Conservation (phyloP, 2,329 filamentous ascomycete genomes). For the Xylariomycetidae sp. region DNA sequence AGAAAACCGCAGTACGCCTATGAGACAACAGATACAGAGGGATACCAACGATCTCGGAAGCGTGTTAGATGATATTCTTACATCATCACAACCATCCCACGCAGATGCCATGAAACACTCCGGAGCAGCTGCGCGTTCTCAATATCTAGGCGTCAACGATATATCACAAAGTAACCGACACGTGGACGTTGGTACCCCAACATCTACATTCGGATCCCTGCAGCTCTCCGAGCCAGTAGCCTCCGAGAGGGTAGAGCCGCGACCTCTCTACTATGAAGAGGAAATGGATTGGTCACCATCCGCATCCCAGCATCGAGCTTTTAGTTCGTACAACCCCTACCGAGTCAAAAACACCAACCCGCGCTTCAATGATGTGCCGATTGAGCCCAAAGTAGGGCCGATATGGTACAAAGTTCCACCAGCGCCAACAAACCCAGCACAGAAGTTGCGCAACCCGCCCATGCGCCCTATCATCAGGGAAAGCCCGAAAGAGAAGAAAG, state of each 20-base stretch:
- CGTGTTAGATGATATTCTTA: slow-evolving; percentile 25
- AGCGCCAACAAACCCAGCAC: slow-evolving; percentile 62
- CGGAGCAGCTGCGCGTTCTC: slow-evolving; percentile 1
- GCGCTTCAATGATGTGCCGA: slow-evolving; percentile 42
- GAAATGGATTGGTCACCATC: slow-evolving; percentile 74
- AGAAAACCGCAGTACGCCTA: no score
- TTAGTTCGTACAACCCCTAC: slow-evolving; percentile 40
- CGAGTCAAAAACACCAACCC: slow-evolving; percentile 36
- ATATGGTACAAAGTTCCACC: slow-evolving; percentile 70
- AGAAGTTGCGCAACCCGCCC: slow-evolving; percentile 57
- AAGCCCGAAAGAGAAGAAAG: slow-evolving; percentile 39
- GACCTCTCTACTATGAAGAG: slow-evolving; percentile 39
- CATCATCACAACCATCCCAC: background rate
- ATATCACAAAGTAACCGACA: no score
- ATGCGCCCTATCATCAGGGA: slow-evolving; percentile 48
- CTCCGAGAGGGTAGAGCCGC: slow-evolving; percentile 4
- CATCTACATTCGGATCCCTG: slow-evolving; percentile 11
- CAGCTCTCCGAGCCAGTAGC: slow-evolving; percentile 12
- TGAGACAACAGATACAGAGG: no score
- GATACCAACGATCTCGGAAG: slow-evolving; percentile 18
- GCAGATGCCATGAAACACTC: slow-evolving; percentile 7
- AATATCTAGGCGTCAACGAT: no score
- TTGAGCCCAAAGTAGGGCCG: slow-evolving; percentile 41
- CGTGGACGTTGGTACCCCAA: background rate
- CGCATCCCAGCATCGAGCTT: slow-evolving; percentile 50